A percentile compares a stretch with the other conserved stretches of the same genome.
Conservation (phyloP, 352 stramenopile genomes). For the Globisporangium viniferum region DNA sequence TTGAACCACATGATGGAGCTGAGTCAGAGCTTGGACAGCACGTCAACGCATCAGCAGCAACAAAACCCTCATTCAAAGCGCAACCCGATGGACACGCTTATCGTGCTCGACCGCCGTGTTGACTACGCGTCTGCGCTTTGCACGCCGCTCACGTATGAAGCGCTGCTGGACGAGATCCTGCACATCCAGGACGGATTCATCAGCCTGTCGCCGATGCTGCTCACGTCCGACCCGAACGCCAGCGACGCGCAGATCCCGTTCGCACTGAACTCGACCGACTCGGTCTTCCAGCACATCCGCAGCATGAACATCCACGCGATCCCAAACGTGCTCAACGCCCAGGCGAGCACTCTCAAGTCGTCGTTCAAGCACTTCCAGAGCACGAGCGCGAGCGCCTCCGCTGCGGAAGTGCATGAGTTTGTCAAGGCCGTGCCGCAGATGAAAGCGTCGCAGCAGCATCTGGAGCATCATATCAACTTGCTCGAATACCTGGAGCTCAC, state of each 20-base stretch:
- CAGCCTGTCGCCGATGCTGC: slow-evolving; percentile 31
- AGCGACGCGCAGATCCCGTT: slow-evolving; percentile 23
- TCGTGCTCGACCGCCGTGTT: slow-evolving; percentile 67
- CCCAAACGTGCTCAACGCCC: slow-evolving; percentile 39
- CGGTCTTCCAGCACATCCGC: slow-evolving; percentile 56
- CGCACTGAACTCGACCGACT: slow-evolving; percentile 58
- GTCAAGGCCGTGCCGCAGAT: slow-evolving; percentile 64
- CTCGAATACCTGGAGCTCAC: slow-evolving; percentile 49
- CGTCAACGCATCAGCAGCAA: background rate
- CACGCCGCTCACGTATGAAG: slow-evolving; percentile 70
- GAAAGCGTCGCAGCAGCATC: slow-evolving; percentile 46
- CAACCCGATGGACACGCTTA: slow-evolving; percentile 47
- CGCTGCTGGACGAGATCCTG: slow-evolving; percentile 62
- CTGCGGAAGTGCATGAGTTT: slow-evolving; percentile 68
- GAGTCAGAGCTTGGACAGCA: slow-evolving; percentile 21
- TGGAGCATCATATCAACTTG: slow-evolving; percentile 64
- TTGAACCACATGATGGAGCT: slow-evolving; percentile 63
- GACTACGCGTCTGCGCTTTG: slow-evolving; percentile 69
- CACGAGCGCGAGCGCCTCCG: slow-evolving; percentile 35
- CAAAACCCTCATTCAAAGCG: background rate
- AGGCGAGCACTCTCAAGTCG: slow-evolving; percentile 49
- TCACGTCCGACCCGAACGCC: slow-evolving; percentile 35
- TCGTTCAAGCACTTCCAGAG: slow-evolving; percentile 55
- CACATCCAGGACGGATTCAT: slow-evolving; percentile 61
- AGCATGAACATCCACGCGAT: slow-evolving; percentile 60